Evolutionary conservation across 2,329 filamentous ascomycete genomes (phyloP), one percentile per base, ranked within the genome.

Genomic region (Blastomyces parvus): DNA sequence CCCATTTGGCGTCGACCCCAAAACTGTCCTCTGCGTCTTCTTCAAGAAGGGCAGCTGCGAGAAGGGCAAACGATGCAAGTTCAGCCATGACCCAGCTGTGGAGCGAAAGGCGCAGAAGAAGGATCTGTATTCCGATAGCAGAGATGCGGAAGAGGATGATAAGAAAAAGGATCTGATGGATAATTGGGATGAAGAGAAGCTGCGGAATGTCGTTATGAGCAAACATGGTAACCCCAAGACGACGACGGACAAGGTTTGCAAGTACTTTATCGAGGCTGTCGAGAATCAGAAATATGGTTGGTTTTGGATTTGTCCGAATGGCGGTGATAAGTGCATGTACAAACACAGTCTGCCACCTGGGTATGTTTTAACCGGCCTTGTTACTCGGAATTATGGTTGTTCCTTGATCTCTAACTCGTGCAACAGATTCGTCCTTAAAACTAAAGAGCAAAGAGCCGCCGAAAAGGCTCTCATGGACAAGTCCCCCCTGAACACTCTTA

Each of bases 251-350:
- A 99, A 97, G 79, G 94, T 99, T 69, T 99, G 94, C 90, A 99
- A 97, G 79, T 96, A 81, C 82, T 99, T 99, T 76, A 94, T 97
- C 74, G 88, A 92, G 69, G 94, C 94, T 33, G 94, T 99, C 66
- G 94, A 99, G 79, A 94, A 99, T 74, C 90, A 91, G 71, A 99
- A 97, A 78, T 99, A 99, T 72, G 94, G 94, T 66, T 99, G 94
- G 94, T 97, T 99, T 79, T 99, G 94, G 94, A 83, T 86, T 64
- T 99, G 94, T 83, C 94, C 94, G 57, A 97, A 97, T 73, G 92
- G 91, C 68, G 93, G 90, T 67, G 89, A 99, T 74, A 90, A 96
- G 78, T 99, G 94, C 88, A 97, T 94, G 88, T 99, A 99, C 76
- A 92, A 89, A 79, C 94, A 99, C 77, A 91, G 89, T 72, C 83